Evolutionary conservation across 2,329 filamentous ascomycete genomes (phyloP).

Genomic region (Trichophyton schoenleinii): DNA sequence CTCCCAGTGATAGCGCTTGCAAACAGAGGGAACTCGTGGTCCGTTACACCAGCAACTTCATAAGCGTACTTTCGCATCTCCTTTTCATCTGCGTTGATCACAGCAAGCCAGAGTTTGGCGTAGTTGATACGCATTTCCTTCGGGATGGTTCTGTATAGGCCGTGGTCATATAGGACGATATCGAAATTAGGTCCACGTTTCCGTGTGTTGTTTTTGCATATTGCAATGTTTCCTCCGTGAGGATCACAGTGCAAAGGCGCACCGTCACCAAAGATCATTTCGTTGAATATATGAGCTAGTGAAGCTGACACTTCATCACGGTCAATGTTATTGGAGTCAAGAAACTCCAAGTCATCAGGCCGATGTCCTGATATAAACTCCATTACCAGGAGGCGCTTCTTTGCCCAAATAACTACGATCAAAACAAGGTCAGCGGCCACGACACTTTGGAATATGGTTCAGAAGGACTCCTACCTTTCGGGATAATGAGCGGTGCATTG

Average conservation of each 20-base stretch:
- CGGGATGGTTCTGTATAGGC: constrained; percentile 87
- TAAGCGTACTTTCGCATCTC: constrained; percentile 79
- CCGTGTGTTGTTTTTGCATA: constrained; percentile 58
- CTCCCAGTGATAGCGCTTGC: constrained; percentile 91
- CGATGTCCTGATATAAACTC: constrained; percentile 77
- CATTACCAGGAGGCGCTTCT: constrained; percentile 86
- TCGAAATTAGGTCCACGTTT: constrained; percentile 66
- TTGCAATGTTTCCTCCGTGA: constrained; percentile 89
- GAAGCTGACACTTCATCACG: constrained; percentile 90
- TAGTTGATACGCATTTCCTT: constrained; percentile 67
- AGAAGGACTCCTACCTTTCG: constrained; percentile 39
- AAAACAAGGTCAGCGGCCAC: background rate
- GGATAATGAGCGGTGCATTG: constrained; percentile 72
- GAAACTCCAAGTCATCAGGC: constrained; percentile 75
- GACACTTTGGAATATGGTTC: background rate
- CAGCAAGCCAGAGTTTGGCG: constrained; percentile 93
- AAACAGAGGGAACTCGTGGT: constrained; percentile 87
- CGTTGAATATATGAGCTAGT: constrained; percentile 87
- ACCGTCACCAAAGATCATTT: constrained; percentile 91
- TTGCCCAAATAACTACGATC: constrained; percentile 63
- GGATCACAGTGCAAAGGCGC: constrained; percentile 93
- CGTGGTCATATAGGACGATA: constrained; percentile 91
- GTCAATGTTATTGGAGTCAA: constrained; percentile 78
- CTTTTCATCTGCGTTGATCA: constrained; percentile 76
- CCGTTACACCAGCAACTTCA: constrained; percentile 77